Conservation (phyloP, 345 rosid species). For the Camelina laxa region DNA sequence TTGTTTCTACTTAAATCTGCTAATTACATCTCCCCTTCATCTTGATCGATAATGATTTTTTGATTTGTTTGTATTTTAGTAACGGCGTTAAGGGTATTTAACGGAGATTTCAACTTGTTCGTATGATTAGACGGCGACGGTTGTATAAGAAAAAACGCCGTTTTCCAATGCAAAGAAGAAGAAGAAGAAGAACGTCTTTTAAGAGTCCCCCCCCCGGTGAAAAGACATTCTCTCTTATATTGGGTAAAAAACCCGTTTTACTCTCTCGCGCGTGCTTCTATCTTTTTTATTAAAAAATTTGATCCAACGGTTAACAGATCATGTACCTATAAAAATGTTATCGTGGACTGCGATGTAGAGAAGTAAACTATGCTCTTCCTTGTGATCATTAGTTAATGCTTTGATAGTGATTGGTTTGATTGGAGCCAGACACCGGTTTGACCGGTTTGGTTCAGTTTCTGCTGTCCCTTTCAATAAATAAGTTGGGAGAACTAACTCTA, state of each 20-base stretch:
- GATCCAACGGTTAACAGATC: conserved; percentile 22
- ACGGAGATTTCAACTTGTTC: neutral
- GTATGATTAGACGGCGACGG: conserved; percentile 45
- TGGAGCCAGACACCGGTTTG: conserved; percentile 9
- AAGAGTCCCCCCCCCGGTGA: conserved; percentile 20
- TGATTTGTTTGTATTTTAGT: conserved; percentile 11
- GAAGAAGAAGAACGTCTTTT: conserved; percentile 27
- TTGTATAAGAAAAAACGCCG: conserved; percentile 33
- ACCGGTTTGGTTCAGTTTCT: conserved; percentile 24
- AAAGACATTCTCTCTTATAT: conserved; percentile 32
- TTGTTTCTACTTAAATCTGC: conserved; percentile 9
- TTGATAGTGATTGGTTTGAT: conserved; percentile 21
- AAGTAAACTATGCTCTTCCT: conserved; percentile 23
- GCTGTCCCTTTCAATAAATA: neutral
- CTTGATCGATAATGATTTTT: conserved; percentile 31
- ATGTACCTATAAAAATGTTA: neutral
- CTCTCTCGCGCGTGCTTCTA: conserved; percentile 32
- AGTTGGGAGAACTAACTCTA: conserved; percentile 28
- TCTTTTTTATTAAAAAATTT: no score
- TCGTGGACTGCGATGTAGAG: conserved; percentile 30
- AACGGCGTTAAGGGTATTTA: conserved; percentile 51
- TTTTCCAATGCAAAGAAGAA: conserved; percentile 35
- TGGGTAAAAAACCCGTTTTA: conserved; percentile 18
- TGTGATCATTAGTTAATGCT: conserved; percentile 40
- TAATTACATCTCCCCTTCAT: conserved; percentile 32